Evolutionary conservation across 306 rosid genomes (phyloP).

Genomic region (Vigna reflexopilosa): DNA sequence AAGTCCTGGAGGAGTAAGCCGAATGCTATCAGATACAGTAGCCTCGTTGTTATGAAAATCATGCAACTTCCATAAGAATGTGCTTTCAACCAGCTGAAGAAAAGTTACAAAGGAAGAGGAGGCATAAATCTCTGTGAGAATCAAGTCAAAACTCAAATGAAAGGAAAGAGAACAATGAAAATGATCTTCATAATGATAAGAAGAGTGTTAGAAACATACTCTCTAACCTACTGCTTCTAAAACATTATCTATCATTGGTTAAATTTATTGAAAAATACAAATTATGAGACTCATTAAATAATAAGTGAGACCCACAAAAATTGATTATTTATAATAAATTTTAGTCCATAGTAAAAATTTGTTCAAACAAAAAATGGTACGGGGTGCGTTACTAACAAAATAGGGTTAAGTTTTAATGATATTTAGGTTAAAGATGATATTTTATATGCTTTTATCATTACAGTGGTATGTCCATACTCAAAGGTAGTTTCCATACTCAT

Average conservation of each 20-base stretch:
- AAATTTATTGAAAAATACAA: not conserved
- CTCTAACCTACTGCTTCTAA: not conserved
- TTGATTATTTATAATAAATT: not conserved
- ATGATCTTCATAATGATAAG: conserved; percentile 1
- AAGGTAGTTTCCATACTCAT: too few relatives aligned
- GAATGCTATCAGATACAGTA: conserved; percentile 66
- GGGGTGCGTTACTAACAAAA: not conserved
- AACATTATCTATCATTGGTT: not conserved
- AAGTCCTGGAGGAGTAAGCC: conserved; percentile 63
- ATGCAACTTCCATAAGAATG: conserved; percentile 74
- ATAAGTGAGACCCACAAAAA: not conserved
- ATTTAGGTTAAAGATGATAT: too few relatives aligned
- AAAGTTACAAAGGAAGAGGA: not conserved
- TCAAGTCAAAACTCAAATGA: conserved; percentile 4
- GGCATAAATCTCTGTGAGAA: conserved; percentile 28
- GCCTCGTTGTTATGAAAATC: conserved; percentile 73
- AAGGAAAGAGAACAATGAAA: conserved; percentile 19
- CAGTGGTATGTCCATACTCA: too few relatives aligned
- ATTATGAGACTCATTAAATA: not conserved
- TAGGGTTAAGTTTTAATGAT: too few relatives aligned
- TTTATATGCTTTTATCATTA: too few relatives aligned
- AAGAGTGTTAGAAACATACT: not conserved
- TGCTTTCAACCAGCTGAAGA: conserved; percentile 85
- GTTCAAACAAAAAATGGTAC: not conserved
- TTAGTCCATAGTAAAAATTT: not conserved